Evolutionary conservation across 768 basidiomycete genomes (phyloP).

Genomic region (Peribolospora kevripleyi): DNA sequence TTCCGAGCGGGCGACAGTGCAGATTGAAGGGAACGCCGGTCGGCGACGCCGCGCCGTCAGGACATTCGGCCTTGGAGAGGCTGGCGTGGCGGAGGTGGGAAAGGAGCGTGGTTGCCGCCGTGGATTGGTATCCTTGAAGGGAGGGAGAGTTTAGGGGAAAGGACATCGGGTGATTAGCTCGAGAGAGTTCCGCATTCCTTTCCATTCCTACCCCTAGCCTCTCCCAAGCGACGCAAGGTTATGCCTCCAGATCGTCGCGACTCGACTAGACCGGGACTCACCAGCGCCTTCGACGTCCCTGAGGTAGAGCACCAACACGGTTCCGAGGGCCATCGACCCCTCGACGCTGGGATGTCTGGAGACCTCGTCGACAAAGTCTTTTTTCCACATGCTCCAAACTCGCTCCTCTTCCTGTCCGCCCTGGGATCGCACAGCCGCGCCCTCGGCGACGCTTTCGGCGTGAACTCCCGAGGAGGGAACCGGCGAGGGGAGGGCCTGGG

Average conservation of each 20-base stretch:
- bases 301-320: constrained; percentile 56
- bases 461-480: background rate
- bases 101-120: constrained; percentile 41
- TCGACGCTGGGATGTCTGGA: constrained; percentile 34
- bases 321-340: constrained; percentile 67
- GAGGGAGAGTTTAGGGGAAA: background rate
- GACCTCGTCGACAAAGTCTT: constrained; percentile 37
- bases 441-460: constrained; percentile 2
- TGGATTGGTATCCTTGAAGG: constrained; percentile 28
- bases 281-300: constrained; percentile 31
- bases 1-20: constrained; percentile 68
- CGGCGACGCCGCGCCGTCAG: constrained; percentile 21
- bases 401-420: constrained; percentile 1
- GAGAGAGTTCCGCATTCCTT: too few species aligned
- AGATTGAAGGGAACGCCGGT: constrained; percentile 38
- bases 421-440: constrained; percentile 2
- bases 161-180: background rate
- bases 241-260: constrained; percentile 21
- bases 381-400: constrained; percentile 77
- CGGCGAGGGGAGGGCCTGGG: too few species aligned
- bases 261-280: constrained; percentile 27
- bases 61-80: constrained; percentile 5
- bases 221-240: too few species aligned
- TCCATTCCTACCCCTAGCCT: too few species aligned
- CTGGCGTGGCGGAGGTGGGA: constrained; percentile 24